These are phyloP conservation scores for Didymella keratinophila DNA, from an alignment of 2,329 filamentous ascomycete genomes.

Conservation along the genomic window DNA sequence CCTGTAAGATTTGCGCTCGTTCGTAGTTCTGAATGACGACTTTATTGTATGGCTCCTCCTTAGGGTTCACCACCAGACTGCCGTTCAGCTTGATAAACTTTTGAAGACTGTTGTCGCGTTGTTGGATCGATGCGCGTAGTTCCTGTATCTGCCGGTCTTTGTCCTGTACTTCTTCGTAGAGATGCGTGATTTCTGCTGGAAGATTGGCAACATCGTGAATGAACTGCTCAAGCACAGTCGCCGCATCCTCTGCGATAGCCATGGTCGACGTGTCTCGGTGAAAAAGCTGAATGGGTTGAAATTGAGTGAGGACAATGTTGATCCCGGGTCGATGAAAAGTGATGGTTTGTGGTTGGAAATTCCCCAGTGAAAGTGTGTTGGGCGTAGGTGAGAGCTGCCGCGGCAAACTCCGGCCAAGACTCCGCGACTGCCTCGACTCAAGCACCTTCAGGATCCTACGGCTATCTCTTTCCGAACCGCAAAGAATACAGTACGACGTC, in stretches of 20 bases:
- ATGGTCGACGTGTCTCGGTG: constrained; percentile 23
- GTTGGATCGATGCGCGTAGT: constrained; percentile 72
- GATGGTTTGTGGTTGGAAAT: background rate
- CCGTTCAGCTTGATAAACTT: constrained; percentile 82
- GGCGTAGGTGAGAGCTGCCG: background rate
- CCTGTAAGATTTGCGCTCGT: constrained; percentile 73
- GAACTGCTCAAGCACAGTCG: constrained; percentile 80
- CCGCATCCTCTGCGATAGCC: constrained; percentile 64
- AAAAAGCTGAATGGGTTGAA: background rate
- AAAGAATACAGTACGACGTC: background rate
- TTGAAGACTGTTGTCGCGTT: constrained; percentile 77
- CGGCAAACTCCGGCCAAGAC: background rate
- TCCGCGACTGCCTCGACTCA: too few species aligned
- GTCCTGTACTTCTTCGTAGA: constrained; percentile 82
- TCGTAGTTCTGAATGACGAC: constrained; percentile 73
- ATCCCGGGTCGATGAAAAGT: background rate
- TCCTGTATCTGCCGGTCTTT: constrained; percentile 78
- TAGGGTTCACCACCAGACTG: constrained; percentile 75
- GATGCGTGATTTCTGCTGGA: constrained; percentile 81
- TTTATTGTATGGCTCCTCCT: constrained; percentile 73
- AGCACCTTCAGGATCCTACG: background rate
- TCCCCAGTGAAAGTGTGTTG: background rate
- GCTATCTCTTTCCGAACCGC: background rate
- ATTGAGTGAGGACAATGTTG: background rate
- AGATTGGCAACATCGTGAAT: constrained; percentile 79